Evolutionary conservation across 225 moss, liverwort and hornwort species (phyloP), one percentile per base, ranked within the genome.

Genomic region (Takakia lepidozioides): DNA sequence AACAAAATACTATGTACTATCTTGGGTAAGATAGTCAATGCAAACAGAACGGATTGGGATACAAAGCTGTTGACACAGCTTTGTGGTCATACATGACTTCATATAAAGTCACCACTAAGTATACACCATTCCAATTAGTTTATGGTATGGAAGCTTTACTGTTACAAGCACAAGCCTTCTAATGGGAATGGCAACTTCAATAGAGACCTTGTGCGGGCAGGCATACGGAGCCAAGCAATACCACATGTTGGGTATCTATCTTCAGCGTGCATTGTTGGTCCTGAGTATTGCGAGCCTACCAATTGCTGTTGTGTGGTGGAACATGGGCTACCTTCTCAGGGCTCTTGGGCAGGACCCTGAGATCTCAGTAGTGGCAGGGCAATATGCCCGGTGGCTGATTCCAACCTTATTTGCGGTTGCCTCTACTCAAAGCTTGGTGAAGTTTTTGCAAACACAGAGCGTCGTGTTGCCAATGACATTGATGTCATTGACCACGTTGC

Each of bases 381-480:
- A 75, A 44, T 80, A 67, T 19, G 64, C 55, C 2, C 34, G 49
- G 27, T 68, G 25, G 13, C 63, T 75, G 8, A 55, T n/a, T n/a
- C n/a, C n/a, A n/a, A n/a, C n/a, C n/a, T n/a, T n/a, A n/a, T n/a
- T n/a, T n/a, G n/a, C n/a, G n/a, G n/a, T n/a, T n/a, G n/a, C n/a
- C n/a, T n/a, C n/a, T n/a, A n/a, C n/a, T n/a, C n/a, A n/a, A n/a
- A 67, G 74, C 0, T 4, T 75, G 30, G 67, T 74, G 38, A 74
- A 67, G 21, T 80, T 75, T 36, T 54, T 75, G 32, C 80, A 75
- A 71, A n/a, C 80, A 10, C 80, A 80, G 25, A 74, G 66, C 50
- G 56, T 71, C n/a, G n/a, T n/a, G n/a, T n/a, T n/a, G n/a, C n/a
- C n/a, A n/a, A n/a, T n/a, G n/a, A n/a, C n/a, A n/a, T 9, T 61